Evolutionary conservation across 768 basidiomycete genomes (phyloP).

Genomic region (Rubroboletus satanas): DNA sequence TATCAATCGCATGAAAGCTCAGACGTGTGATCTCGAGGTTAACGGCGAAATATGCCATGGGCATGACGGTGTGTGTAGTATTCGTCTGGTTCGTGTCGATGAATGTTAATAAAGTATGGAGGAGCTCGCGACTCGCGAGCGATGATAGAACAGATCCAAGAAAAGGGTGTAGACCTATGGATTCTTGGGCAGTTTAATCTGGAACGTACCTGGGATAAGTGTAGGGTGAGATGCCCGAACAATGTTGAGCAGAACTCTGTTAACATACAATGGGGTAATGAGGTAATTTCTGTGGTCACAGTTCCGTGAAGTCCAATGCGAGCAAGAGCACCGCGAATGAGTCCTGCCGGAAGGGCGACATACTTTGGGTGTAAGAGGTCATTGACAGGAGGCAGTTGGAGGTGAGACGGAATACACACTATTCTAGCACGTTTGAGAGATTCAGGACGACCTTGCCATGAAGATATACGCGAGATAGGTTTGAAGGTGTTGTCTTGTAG

Average conservation of each 20-base stretch:
- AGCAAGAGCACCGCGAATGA: constrained; percentile 78
- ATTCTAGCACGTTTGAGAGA: constrained; percentile 67
- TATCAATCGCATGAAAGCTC: neutral
- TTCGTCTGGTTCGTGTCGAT: neutral
- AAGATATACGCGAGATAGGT: constrained; percentile 76
- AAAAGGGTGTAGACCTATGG: constrained; percentile 9
- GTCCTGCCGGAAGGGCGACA: constrained; percentile 75
- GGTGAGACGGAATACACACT: constrained; percentile 40
- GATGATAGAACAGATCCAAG: neutral
- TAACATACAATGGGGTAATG: constrained; percentile 78
- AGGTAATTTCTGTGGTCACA: constrained; percentile 74
- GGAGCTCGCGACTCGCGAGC: neutral
- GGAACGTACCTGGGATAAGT: constrained; percentile 62
- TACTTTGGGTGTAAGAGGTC: constrained; percentile 46
- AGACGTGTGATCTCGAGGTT: neutral
- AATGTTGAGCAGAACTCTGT: neutral
- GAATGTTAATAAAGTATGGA: neutral
- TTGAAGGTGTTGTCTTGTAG: constrained; percentile 90
- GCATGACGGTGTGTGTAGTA: neutral
- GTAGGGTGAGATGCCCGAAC: neutral
- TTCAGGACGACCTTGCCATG: constrained; percentile 72
- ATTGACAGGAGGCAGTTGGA: neutral
- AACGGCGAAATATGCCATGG: neutral
- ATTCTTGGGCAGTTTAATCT: constrained; percentile 73
- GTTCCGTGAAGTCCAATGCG: constrained; percentile 73